Base-by-base conservation (phyloP, 2,329 filamentous ascomycete species). In the Paecilomyces variotii region DNA sequence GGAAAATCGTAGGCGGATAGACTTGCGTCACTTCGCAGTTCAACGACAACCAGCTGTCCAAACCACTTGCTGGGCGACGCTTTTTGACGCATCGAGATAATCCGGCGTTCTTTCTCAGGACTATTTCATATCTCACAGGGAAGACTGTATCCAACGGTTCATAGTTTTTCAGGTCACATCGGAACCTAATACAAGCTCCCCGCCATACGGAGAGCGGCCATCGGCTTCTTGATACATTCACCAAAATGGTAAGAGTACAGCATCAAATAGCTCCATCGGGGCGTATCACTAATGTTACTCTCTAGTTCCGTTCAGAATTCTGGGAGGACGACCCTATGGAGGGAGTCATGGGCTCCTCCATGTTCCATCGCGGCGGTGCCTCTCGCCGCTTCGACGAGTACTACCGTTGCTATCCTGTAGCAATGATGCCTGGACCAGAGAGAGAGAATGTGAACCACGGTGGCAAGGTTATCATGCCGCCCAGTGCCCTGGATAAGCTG, bases 401-500 rank as follows among this genome's bases (percentile, higher is more conserved):
- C 79, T 97, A 97, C 78, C 88, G 94, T 69, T 97, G 92, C 80
- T 99, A 97, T 71, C 94, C 94, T 51, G 84, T 97, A 68, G 87
- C 88, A 67, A 97, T 99, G 92, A 86, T 96, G 62, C 91, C 92
- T 11, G 92, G 93, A 2, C 85, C 90, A 39, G 92, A 97, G 68
- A 85, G 94, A 65, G 88, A 90, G 56, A 88, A 92, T 65, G 87
- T 96, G 62, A 97, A 97, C 80, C 92, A 94, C 72, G 94, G 94
- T 65, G 95, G 93, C 76, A 99, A 99, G 80, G 93, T 99, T 68
- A 90, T 99, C 72, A 86, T 99, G 63, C 94, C 94, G n/a, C 89
- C 94, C 0, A 96, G 91, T 35, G 93, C 94, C 4, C 84, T 99
- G 57, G 93, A 99, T 79, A 99, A 97, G 76, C 89, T 99, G 66